These are phyloP conservation scores for Gilbertella persicaria DNA, from an alignment of 371 early-diverging fungal species.

Conservation along the genomic window DNA sequence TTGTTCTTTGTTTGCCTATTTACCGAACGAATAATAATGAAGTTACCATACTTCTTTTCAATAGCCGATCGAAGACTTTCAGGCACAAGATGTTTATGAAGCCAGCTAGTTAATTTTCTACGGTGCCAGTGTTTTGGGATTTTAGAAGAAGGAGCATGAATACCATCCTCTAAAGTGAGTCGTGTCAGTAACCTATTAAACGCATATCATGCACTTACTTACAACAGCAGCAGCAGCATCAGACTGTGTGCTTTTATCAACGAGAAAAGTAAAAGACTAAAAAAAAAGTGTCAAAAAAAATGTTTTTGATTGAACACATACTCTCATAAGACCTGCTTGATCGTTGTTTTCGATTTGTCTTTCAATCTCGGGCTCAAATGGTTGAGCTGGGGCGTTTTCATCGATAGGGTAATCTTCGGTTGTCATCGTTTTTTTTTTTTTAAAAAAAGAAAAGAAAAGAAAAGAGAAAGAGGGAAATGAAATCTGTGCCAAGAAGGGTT, in stretches of 20 bases:
- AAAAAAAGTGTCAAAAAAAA: neutral
- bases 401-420: neutral
- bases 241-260: constrained; percentile 25
- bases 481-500: too few relatives aligned
- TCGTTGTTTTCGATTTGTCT: constrained; percentile 23
- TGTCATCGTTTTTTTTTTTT: constrained; percentile 7
- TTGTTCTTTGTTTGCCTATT: neutral
- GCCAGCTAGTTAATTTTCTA: constrained; percentile 30
- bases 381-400: neutral
- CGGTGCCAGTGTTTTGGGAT: constrained; percentile 30
- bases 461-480: constrained; percentile 5
- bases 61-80: constrained; percentile 35
- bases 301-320: constrained; percentile 3
- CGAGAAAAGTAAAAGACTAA: constrained; percentile 14
- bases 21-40: constrained; percentile 49
- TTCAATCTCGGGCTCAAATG: constrained; percentile 14
- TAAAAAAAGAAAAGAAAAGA: constrained; percentile 5
- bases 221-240: constrained; percentile 7
- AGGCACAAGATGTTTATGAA: constrained; percentile 30
- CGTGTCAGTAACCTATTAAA: neutral
- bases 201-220: constrained; percentile 1
- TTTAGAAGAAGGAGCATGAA: constrained; percentile 28
- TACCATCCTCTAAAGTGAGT: constrained; percentile 20
- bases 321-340: constrained; percentile 24
- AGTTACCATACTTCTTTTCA: constrained; percentile 49